Conservation (phyloP, 73 alveolate genomes). For the Paramecium tetraurelia region DNA sequence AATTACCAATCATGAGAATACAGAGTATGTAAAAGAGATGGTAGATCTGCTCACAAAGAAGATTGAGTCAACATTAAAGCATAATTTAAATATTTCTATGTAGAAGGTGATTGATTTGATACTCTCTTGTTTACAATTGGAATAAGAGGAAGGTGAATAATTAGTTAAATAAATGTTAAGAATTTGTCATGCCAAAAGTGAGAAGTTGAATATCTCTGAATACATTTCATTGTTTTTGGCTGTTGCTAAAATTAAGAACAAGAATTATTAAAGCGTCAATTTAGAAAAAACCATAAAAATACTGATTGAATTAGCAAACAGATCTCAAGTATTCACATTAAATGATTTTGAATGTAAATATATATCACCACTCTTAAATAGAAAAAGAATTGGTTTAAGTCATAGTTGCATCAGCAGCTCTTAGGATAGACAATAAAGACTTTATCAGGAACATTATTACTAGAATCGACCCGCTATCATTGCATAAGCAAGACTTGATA, state of each 20-base stretch:
- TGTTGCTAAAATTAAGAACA: background rate
- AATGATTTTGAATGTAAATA: constrained; percentile 32
- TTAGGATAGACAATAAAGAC: background rate
- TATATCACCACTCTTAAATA: background rate
- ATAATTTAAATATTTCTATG: background rate
- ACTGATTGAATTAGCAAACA: background rate
- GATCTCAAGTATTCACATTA: background rate
- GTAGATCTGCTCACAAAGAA: background rate
- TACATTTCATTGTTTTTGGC: background rate
- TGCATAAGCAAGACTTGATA: background rate
- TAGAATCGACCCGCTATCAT: background rate
- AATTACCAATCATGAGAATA: background rate
- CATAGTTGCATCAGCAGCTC: background rate
- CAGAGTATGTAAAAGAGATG: background rate
- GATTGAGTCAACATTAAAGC: background rate
- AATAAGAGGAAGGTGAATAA: background rate
- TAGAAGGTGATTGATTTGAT: background rate
- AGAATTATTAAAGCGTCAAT: background rate
- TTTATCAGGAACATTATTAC: background rate
- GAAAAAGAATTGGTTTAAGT: constrained; percentile 2
- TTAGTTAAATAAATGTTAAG: background rate
- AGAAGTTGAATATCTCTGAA: constrained; percentile 16
- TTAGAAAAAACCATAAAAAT: constrained; percentile 20
- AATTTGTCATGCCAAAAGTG: constrained; percentile 13
- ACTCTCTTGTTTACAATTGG: background rate